phyloP scores from a whole-genome alignment of 1,139 yeast genomes.

The Candida tetrigidarum region DNA sequence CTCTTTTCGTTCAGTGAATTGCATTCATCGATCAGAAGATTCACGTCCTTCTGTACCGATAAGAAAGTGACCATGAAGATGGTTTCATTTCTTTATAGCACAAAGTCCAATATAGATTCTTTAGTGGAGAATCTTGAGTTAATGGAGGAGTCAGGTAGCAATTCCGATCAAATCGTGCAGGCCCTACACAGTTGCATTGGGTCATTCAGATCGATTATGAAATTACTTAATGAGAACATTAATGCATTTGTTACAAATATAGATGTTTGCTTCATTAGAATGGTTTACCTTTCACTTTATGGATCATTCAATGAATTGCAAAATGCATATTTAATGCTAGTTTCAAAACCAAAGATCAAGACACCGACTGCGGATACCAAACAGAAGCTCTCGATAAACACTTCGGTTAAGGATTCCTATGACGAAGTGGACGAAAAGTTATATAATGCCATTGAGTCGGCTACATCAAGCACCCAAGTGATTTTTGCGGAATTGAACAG shows the following conservation, averaged over 20 bases:
- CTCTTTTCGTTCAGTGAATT: conserved; percentile 69
- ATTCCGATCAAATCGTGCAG: conserved; percentile 32
- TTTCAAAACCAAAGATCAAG: conserved; percentile 31
- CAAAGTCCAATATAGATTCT: conserved; percentile 61
- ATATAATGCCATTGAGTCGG: conserved; percentile 72
- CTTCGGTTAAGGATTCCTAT: conserved; percentile 22
- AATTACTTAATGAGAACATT: conserved; percentile 51
- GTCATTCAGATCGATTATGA: conserved; percentile 58
- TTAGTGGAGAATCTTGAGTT: conserved; percentile 62
- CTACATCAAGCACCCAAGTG: conserved; percentile 76
- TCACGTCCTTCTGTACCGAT: conserved; percentile 69
- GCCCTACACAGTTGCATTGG: conserved; percentile 39
- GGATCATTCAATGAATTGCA: conserved; percentile 78
- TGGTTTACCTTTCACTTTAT: conserved; percentile 70
- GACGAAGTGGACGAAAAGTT: conserved; percentile 76
- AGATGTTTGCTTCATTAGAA: conserved; percentile 72
- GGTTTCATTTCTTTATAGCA: conserved; percentile 56
- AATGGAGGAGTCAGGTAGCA: conserved; percentile 49
- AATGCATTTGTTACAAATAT: conserved; percentile 53
- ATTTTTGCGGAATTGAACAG: conserved; percentile 80
- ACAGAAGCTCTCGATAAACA: conserved; percentile 29
- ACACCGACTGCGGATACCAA: conserved; percentile 25
- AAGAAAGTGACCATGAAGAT: conserved; percentile 62
- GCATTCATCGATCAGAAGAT: conserved; percentile 68
- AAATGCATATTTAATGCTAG: conserved; percentile 67